These are phyloP conservation scores for Sisymbrium irio DNA, from an alignment of 345 rosid genomes.

Conservation along the genomic window DNA sequence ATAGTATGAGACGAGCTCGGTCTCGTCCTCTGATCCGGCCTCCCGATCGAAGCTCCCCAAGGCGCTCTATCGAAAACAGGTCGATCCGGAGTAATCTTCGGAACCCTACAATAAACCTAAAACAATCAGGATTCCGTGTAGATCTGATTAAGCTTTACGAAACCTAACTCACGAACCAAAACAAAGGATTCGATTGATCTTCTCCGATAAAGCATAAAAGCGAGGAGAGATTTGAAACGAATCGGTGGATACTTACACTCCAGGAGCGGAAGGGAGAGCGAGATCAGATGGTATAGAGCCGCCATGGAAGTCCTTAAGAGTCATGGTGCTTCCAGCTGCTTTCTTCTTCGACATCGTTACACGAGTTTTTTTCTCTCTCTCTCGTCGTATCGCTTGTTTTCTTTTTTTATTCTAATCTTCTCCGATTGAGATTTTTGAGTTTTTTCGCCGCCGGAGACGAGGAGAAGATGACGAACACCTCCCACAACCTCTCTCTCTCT, in stretches of 20 bases:
- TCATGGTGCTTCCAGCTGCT: constrained; percentile 67
- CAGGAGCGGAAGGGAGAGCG: constrained; percentile 90
- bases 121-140: constrained; percentile 9
- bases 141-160: constrained; percentile 17
- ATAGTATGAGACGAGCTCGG: constrained; percentile 59
- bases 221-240: not conserved
- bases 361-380: not conserved
- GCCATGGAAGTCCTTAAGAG: constrained; percentile 91
- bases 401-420: not conserved
- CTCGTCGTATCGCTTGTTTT: not conserved
- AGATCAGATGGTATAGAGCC: constrained; percentile 87
- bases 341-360: constrained; percentile 81
- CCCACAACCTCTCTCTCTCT: constrained; percentile 9
- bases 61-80: constrained; percentile 57
- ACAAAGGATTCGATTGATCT: constrained; percentile 31
- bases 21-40: constrained; percentile 58
- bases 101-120: constrained; percentile 38
- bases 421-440: constrained; percentile 26
- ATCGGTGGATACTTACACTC: constrained; percentile 53
- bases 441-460: constrained; percentile 24
- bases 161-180: too few species aligned
- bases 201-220: constrained; percentile 21
- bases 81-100: constrained; percentile 53
- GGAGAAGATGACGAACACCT: constrained; percentile 13
- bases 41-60: constrained; percentile 55